Evolutionary conservation across 1,284 basidiomycete species (phyloP), one percentile per base, ranked within the genome.

Genomic region (Rhodotorula mucilaginosa): DNA sequence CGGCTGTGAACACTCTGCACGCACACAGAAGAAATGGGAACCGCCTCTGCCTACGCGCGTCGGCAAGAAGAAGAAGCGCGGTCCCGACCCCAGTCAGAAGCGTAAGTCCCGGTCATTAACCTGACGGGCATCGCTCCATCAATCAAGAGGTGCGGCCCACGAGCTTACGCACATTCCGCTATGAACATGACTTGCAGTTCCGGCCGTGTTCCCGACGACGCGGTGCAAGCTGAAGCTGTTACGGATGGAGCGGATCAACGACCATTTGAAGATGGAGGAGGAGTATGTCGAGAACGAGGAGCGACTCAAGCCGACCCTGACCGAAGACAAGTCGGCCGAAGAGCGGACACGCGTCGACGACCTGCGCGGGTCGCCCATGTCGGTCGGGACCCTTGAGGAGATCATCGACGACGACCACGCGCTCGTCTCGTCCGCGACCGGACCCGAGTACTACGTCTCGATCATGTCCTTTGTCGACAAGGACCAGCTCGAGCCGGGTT

Each of bases 321-420:
- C 88, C 16, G 94, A 98, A 81, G 95, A 97, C 84, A 93, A 95
- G 86, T 93, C 94, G 75, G 92, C 93, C 79, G 94, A 96, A 81
- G 96, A 99, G 81, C 86, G 94, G 77, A 91, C 91, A 46, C 90
- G 89, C 75, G 93, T 99, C 52, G 97, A 99, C 81, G 93, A 97
- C 81, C 83, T 99, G 64, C 88, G 97, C 62, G 97, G 97, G 29
- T 91, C 88, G 64, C 97, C 97, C 10, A 97, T 99, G 93, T 91
- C 90, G 19, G 93, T 99, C 65, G 97, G 97, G 51, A 93, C 94
- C 0, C 85, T 99, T 78, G 97, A 99, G 83, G 97, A 99, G 83
- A 98, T 99, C 78, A 97, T 99, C 80, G 97, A 99, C 85, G 97
- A 99, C 84, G 97, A 99, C 86, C 97, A 99, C 81, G 96, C 97